Evolutionary conservation across 768 basidiomycete genomes (phyloP).

Genomic region (Podaxis rugospora): DNA sequence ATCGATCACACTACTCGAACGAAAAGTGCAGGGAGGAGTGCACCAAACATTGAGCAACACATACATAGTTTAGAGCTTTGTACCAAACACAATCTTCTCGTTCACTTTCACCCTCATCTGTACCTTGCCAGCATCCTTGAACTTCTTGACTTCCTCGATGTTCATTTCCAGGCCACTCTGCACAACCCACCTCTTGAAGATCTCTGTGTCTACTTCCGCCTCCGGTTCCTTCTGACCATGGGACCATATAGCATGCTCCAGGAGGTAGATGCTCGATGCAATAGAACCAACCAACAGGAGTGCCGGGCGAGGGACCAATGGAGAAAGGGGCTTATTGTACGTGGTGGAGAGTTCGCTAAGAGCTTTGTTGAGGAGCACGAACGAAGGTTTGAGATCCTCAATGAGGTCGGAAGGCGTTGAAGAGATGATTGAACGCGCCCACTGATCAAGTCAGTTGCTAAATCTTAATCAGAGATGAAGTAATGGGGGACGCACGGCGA

Average conservation of each 20-base stretch:
- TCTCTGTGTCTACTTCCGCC: slow-evolving; percentile 41
- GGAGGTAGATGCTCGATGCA: slow-evolving; percentile 49
- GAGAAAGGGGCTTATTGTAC: slow-evolving; percentile 37
- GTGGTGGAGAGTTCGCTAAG: slow-evolving; percentile 35
- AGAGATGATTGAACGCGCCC: slow-evolving; percentile 41
- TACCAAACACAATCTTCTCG: slow-evolving; percentile 32
- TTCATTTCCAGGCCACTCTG: slow-evolving; percentile 41
- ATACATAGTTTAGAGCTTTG: slow-evolving; percentile 1
- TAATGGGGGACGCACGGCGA: slow-evolving; percentile 34
- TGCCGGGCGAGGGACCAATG: slow-evolving; percentile 51
- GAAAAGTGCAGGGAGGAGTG: not conserved
- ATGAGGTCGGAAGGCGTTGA: slow-evolving; percentile 35
- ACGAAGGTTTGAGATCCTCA: slow-evolving; percentile 20
- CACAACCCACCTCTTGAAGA: slow-evolving; percentile 44
- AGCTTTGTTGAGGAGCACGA: slow-evolving; percentile 32
- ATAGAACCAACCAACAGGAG: slow-evolving; percentile 55
- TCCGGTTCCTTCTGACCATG: slow-evolving; percentile 23
- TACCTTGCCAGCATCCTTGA: slow-evolving; percentile 15
- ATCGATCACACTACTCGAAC: no score
- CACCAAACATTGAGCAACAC: not conserved
- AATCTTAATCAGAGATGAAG: not conserved
- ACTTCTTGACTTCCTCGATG: slow-evolving; percentile 30
- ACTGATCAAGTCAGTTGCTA: slow-evolving; percentile 31
- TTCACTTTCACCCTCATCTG: slow-evolving; percentile 23
- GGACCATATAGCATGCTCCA: slow-evolving; percentile 71